A percentile compares a stretch with the other conserved stretches of the same genome.
phyloP scores from a whole-genome alignment of 176 grass and related monocot genomes.

The Oryza coarctata region DNA sequence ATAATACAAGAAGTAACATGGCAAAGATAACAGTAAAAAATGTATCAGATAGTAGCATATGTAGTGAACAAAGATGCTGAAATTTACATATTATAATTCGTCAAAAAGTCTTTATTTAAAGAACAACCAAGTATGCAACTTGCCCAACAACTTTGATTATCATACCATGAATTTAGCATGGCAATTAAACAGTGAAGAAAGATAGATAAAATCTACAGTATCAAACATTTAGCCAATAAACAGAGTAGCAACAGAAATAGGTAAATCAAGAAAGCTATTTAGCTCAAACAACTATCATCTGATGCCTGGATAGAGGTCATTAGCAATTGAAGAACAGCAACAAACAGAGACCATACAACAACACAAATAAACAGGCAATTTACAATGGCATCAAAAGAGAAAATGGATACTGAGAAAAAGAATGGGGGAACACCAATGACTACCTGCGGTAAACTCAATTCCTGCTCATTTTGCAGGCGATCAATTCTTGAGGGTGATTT shows the following conservation, averaged over 20 bases:
- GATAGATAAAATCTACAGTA: background rate
- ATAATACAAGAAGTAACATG: background rate
- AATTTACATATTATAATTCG: background rate
- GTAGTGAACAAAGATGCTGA: background rate
- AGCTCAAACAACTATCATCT: background rate
- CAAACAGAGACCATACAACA: background rate
- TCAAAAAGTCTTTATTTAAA: background rate
- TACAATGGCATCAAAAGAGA: constrained; percentile 12
- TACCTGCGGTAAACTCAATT: constrained; percentile 89
- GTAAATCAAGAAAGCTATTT: background rate
- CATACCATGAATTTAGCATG: background rate
- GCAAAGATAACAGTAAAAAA: background rate
- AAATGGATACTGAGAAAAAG: constrained; percentile 8
- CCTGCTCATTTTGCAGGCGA: constrained; percentile 89
- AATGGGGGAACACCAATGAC: background rate
- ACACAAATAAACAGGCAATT: constrained; percentile 5
- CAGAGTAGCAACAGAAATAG: background rate
- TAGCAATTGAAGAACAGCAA: background rate
- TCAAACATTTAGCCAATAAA: background rate
- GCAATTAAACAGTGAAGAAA: background rate
- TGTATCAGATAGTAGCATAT: background rate
- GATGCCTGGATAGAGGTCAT: background rate
- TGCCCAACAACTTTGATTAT: background rate
- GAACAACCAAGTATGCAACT: background rate
- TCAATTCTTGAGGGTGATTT: constrained; percentile 89